Conservation (phyloP, 768 basidiomycete genomes). For the Trametes cingulata region DNA sequence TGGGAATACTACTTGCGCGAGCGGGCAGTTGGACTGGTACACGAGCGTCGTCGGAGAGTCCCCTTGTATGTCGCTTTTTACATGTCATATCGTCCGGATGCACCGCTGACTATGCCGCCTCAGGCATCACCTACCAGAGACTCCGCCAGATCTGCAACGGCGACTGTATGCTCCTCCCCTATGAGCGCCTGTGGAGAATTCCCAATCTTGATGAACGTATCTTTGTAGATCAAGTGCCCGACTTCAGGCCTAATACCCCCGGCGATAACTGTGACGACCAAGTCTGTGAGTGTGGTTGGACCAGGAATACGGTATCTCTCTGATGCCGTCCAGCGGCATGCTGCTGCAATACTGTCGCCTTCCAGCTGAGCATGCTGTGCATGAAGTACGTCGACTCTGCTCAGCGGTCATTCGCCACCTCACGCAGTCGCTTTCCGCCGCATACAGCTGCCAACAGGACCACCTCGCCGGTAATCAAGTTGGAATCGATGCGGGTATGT, state of each 20-base stretch:
- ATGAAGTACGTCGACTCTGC: not conserved
- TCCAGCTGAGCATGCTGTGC: slow-evolving; percentile 13
- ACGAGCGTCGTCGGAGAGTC: slow-evolving; percentile 17
- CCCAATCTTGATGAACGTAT: no score
- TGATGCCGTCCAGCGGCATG: slow-evolving; percentile 3
- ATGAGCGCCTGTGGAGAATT: no score
- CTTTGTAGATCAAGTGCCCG: slow-evolving; percentile 3
- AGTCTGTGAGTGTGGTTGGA: not conserved
- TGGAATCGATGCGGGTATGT: slow-evolving; percentile 10
- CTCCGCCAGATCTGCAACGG: slow-evolving; percentile 23
- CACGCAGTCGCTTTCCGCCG: not conserved
- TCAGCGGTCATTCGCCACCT: no score
- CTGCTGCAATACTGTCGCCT: slow-evolving; percentile 15
- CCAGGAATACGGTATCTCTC: not conserved
- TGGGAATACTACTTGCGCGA: slow-evolving; percentile 16
- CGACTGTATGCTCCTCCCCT: slow-evolving; percentile 23
- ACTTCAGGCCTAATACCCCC: not conserved
- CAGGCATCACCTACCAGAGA: slow-evolving; percentile 20
- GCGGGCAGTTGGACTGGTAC: slow-evolving; percentile 19
- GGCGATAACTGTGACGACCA: slow-evolving; percentile 12
- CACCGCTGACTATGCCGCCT: not conserved
- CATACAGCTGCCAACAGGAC: slow-evolving; percentile 8
- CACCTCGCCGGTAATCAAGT: not conserved
- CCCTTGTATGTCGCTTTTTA: slow-evolving; percentile 10
- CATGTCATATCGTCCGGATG: no score